These are phyloP conservation scores for Chionographis japonica DNA, from an alignment of 106 monocot species.

Conservation along the genomic window DNA sequence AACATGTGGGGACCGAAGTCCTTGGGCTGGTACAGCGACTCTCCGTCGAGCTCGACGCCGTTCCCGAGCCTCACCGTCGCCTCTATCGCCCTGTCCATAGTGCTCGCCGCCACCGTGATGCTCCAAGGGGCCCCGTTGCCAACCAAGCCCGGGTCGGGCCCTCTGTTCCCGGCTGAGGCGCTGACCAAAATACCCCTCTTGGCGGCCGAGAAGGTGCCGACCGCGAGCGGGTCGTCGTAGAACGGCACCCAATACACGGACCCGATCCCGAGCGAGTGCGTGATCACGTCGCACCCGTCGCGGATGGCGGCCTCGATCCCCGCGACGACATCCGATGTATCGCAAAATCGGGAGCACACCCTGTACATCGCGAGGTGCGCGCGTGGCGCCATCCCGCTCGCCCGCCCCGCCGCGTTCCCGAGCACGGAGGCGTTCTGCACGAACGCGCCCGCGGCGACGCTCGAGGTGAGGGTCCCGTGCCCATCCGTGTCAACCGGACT, in stretches of 20 bases:
- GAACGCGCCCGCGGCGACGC: slow-evolving; percentile 18
- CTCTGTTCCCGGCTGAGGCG: slow-evolving; percentile 33
- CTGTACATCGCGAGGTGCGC: slow-evolving; percentile 27
- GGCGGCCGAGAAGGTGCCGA: slow-evolving; percentile 22
- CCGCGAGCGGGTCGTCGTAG: slow-evolving; percentile 25
- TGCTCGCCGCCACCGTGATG: slow-evolving; percentile 46
- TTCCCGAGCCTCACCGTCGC: slow-evolving; percentile 26
- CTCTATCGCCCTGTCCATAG: slow-evolving; percentile 21
- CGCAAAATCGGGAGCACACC: slow-evolving; percentile 5
- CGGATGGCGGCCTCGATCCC: slow-evolving; percentile 14
- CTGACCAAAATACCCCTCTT: slow-evolving; percentile 34
- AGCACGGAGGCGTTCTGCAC: background rate
- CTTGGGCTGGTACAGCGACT: slow-evolving; percentile 32
- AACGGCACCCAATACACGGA: background rate
- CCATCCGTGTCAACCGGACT: slow-evolving; percentile 3
- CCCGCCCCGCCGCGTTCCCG: slow-evolving; percentile 10
- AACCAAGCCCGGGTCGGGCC: slow-evolving; percentile 8
- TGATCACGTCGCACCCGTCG: slow-evolving; percentile 25
- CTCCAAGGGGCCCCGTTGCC: slow-evolving; percentile 50
- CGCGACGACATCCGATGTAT: slow-evolving; percentile 6
- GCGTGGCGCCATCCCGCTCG: slow-evolving; percentile 13
- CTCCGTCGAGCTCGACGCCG: slow-evolving; percentile 7
- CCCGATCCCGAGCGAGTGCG: slow-evolving; percentile 25
- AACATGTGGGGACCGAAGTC: background rate
- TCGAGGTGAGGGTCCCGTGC: slow-evolving; percentile 22